Conservation (phyloP, 202 grass and related monocot species). For the Hordeum pubiflorum region DNA sequence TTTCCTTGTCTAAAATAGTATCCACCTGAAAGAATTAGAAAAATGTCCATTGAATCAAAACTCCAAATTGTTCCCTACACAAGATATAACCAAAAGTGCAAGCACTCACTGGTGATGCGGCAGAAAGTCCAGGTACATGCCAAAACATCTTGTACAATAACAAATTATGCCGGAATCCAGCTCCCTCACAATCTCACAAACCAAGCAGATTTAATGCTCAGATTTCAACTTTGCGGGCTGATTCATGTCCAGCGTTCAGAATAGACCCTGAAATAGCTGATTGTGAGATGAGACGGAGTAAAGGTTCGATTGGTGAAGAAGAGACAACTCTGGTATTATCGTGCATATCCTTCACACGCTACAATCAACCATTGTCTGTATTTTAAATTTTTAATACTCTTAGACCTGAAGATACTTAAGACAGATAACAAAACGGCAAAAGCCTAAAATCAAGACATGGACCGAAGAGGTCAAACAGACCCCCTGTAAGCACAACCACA, state of each 20-base stretch:
- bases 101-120: conserved; percentile 68
- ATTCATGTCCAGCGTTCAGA: background rate
- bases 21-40: conserved; percentile 62
- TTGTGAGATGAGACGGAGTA: background rate
- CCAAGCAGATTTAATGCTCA: conserved; percentile 14
- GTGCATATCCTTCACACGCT: background rate
- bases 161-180: conserved; percentile 3
- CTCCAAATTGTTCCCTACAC: background rate
- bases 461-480: background rate
- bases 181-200: conserved; percentile 20
- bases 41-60: conserved; percentile 3
- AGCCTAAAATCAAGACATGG: background rate
- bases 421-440: background rate
- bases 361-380: background rate
- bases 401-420: background rate
- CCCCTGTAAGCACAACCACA: background rate
- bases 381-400: background rate
- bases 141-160: conserved; percentile 74
- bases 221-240: conserved; percentile 8
- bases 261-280: conserved; percentile 21
- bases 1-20: conserved; percentile 84
- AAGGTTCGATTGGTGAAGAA: conserved; percentile 4
- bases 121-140: conserved; percentile 75
- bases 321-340: background rate
- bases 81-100: background rate